Evolutionary conservation across 2,329 filamentous ascomycete genomes (phyloP).

Genomic region (Verticillium dahliae): DNA sequence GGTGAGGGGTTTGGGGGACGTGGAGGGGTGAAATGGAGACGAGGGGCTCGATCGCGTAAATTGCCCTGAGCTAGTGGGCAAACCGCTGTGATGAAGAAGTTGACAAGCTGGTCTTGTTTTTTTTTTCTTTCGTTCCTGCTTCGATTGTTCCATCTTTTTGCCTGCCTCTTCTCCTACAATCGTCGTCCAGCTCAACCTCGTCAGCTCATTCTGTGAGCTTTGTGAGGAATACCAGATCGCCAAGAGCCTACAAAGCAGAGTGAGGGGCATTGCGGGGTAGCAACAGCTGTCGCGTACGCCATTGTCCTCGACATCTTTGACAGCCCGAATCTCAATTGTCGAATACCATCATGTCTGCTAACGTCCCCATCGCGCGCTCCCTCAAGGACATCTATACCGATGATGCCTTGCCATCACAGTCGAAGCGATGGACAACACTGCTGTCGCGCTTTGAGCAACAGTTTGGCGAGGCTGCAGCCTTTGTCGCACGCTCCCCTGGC

Average conservation of each 20-base stretch:
- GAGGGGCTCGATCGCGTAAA: not conserved
- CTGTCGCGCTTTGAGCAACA: conserved; percentile 61
- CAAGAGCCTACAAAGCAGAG: not conserved
- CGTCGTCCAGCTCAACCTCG: not conserved
- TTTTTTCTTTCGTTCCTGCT: not conserved
- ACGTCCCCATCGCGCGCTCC: conserved; percentile 68
- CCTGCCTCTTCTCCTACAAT: not conserved
- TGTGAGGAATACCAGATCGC: not conserved
- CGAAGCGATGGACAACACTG: conserved; percentile 68
- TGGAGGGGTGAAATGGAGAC: not conserved
- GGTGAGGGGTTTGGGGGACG: not conserved
- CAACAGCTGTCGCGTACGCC: not conserved
- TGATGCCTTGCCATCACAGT: conserved; percentile 62
- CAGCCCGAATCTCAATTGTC: not conserved
- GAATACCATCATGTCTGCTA: conserved; percentile 37
- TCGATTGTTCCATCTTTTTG: not conserved
- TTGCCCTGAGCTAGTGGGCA: not conserved
- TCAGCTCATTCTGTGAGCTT: not conserved
- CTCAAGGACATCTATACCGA: conserved; percentile 79
- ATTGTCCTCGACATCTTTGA: too few species aligned
- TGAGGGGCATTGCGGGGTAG: not conserved
- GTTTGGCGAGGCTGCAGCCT: conserved; percentile 67
- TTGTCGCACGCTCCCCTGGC: conserved; percentile 84
- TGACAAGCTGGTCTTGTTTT: not conserved
- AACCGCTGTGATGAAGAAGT: not conserved